Evolutionary conservation across 176 grass and related monocot species (phyloP), one percentile per base, ranked within the genome.

Genomic region (Aegilops tauschii): DNA sequence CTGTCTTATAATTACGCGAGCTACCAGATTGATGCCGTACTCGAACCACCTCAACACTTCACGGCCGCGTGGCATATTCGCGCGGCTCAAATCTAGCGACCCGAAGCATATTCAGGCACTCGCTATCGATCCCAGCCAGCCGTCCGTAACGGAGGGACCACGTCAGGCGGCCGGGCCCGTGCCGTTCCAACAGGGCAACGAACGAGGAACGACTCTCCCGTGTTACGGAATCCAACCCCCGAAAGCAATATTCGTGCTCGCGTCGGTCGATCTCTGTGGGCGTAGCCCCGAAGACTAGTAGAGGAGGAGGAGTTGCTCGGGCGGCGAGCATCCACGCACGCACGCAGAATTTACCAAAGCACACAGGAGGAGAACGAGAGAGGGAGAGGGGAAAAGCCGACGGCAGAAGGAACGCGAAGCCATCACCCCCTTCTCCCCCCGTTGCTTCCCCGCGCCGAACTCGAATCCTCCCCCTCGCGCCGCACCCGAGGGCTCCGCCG

Each of bases 381-480:
- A 34, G 12, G 37, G 21, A 61, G 28, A 20, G 40, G 3, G 56
- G 32, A 69, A 54, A 67, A 80, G 75, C 32, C 62, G 25, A 62
- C 6, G 76, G 31, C 31, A 54, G 1, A 39, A 61, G 54, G 77
- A 79, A 79, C 11, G 13, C 20, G 56, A 39, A 59, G 20, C 37
- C 36, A 28, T 16, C 17, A 23, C 1, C 5, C 39, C 27, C 27
- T 14, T 3, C 58, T 9, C 52, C 9, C 5, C 56, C 12, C 56
- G 65, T 68, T 81, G 68, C 69, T 81, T 87, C 76, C 75, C 29
- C 59, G 32, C 80, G 47, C 81, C 50, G 31, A 80, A 42, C 79
- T 80, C 84, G 80, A 42, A 58, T 49, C 69, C 67, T 31, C 20
- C 16, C 68, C 6, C 5, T 54, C 78, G 40, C 52, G 50, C 73